Evolutionary conservation across 305 asterid genomes (phyloP), one percentile per base, ranked within the genome.

Genomic region (Withania somnifera): DNA sequence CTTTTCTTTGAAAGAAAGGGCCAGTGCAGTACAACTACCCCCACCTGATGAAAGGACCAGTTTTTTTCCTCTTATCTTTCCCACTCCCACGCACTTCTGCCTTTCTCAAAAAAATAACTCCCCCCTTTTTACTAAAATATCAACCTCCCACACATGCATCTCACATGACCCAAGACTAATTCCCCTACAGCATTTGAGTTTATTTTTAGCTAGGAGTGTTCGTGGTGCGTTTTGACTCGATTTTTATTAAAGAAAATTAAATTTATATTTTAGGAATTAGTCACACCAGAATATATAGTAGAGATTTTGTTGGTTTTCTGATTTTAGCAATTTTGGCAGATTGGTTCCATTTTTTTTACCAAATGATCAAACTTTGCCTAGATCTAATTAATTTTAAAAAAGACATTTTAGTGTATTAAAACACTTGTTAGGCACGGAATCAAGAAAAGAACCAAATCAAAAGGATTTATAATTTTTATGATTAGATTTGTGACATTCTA

Each of bases 21-120:
- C 5, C 30, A 82, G 28, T 50, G 45, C 22, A 50, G 42, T 75
- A 50, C 80, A 75, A 75, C 47, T 10, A 42, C 84, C 63, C 63
- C 81, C 58, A 80, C 83, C 82, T 78, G 82, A 58, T 56, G 73
- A 56, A 14, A 22, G 82, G 82, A 78, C 82, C 82, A 78, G 80
- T 75, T 24, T 47, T 71, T 42, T 24, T 42, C 0, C 38, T 45
- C 57, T n/a, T 22, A 71, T 47, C 60, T 50, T 71, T 71, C 52
- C 53, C 19, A 40, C 36, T 34, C 52, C 66, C 73, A 57, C 82
- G 24, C 82, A 78, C n/a, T 38, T 20, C 20, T 36, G 24, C 28
- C 11, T 4, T 36, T n/a, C 45, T 14, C 3, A 20, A 50, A 47
- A 24, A 24, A 38, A 38, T 8, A 26, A 17, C 34, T 26, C 28